These are phyloP conservation scores for Aspergillus calidoustus DNA, from an alignment of 2,329 filamentous ascomycete species.

Conservation along the genomic window DNA sequence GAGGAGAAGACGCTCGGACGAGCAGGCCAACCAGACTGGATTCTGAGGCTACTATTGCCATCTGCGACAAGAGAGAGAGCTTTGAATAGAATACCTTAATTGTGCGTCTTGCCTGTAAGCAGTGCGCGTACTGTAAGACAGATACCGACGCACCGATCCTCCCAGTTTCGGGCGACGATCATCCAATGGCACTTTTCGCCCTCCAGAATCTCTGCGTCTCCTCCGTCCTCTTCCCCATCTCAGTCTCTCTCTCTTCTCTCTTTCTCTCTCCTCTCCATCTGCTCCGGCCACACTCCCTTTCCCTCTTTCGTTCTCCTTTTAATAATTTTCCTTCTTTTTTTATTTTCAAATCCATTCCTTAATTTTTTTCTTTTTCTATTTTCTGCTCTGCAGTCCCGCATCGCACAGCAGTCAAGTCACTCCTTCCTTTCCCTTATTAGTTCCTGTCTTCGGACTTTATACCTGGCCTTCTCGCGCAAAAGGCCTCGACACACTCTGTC, in stretches of 20 bases:
- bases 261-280: conserved; percentile 28
- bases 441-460: conserved; percentile 28
- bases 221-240: conserved; percentile 21
- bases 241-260: conserved; percentile 26
- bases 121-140: conserved; percentile 17
- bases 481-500: conserved; percentile 10
- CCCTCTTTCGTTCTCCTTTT: conserved; percentile 24
- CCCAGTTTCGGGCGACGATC: conserved; percentile 28
- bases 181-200: conserved; percentile 28
- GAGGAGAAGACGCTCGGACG: conserved; percentile 5
- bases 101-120: conserved; percentile 15
- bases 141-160: conserved; percentile 19
- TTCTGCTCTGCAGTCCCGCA: conserved; percentile 22
- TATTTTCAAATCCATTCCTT: conserved; percentile 17
- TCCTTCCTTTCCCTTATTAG: conserved; percentile 27
- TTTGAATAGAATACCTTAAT: conserved; percentile 6
- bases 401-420: conserved; percentile 18
- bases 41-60: conserved; percentile 5
- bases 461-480: conserved; percentile 20
- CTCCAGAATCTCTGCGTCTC: conserved; percentile 25
- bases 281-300: conserved; percentile 24
- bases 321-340: conserved; percentile 24
- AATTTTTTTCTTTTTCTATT: conserved; percentile 21
- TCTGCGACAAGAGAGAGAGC: background rate
- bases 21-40: background rate